Evolutionary conservation across 108 stramenopile genomes (phyloP).

Genomic region (Conticribra guillardii): DNA sequence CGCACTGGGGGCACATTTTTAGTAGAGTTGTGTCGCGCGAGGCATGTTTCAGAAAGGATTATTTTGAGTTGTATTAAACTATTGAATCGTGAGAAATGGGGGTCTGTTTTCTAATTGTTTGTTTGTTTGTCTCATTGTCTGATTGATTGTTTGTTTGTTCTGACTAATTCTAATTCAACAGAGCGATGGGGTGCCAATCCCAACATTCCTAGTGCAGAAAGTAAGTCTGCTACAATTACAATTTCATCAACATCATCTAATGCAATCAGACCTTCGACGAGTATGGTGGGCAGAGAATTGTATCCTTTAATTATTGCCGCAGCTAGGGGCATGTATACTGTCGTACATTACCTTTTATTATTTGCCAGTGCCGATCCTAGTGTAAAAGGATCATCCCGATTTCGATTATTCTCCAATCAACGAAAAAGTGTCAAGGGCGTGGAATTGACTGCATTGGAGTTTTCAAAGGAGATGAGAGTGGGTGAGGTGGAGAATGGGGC

Average conservation of each 20-base stretch:
- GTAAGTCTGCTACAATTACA: neutral
- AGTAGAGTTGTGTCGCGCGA: conserved; percentile 77
- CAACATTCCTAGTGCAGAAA: conserved; percentile 64
- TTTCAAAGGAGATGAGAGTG: conserved; percentile 57
- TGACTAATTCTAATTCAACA: no score
- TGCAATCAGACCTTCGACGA: conserved; percentile 28
- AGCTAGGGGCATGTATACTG: conserved; percentile 77
- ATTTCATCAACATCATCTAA: conserved; percentile 16
- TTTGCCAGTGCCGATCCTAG: conserved; percentile 15
- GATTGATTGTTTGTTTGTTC: no score
- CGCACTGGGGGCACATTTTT: conserved; percentile 80
- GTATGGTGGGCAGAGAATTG: conserved; percentile 36
- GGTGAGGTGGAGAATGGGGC: conserved; percentile 60
- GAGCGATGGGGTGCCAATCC: conserved; percentile 68
- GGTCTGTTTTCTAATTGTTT: no score
- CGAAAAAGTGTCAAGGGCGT: conserved; percentile 58
- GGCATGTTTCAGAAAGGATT: conserved; percentile 57
- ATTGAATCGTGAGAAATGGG: conserved; percentile 67
- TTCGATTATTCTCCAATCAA: conserved; percentile 53
- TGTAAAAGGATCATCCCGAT: conserved; percentile 43
- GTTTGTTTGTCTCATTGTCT: no score
- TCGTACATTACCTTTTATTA: conserved; percentile 72
- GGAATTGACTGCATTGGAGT: conserved; percentile 65
- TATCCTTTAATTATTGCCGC: conserved; percentile 81
- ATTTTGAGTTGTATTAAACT: conserved; percentile 77